Evolutionary conservation across 352 stramenopile species (phyloP).

Genomic region (Poterioochromonas sp.): DNA sequence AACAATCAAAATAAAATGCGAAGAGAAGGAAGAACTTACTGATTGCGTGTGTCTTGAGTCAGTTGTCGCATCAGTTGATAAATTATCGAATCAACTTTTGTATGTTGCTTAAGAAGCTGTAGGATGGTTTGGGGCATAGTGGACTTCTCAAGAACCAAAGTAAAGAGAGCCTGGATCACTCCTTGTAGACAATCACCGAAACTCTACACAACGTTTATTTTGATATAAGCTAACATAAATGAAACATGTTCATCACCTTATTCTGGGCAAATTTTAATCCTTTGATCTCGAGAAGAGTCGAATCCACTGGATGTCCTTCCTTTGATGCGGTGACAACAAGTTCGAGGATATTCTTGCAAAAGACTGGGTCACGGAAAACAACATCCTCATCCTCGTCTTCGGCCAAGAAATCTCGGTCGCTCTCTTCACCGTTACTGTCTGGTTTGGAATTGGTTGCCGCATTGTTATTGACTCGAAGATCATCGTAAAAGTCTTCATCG

Average conservation of each 20-base stretch:
- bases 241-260: constrained; percentile 13
- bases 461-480: not conserved
- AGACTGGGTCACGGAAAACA: not conserved
- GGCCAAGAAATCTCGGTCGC: not conserved
- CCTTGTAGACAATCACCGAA: not conserved
- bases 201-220: not conserved
- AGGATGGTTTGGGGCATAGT: not conserved
- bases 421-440: not conserved
- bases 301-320: not conserved
- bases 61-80: not conserved
- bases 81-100: not conserved
- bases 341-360: not conserved
- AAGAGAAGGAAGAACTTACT: not conserved
- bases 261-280: constrained; percentile 33
- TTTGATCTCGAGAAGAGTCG: constrained; percentile 27
- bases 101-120: not conserved
- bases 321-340: not conserved
- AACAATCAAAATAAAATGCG: not conserved
- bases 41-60: not conserved
- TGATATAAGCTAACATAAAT: not conserved
- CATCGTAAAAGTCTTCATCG: constrained; percentile 6
- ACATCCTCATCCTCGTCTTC: not conserved
- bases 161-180: not conserved
- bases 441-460: not conserved
- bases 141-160: not conserved